These are phyloP conservation scores for Auxenochlorella pyrenoidosa DNA, from an alignment of 139 green algal species.

Conservation along the genomic window DNA sequence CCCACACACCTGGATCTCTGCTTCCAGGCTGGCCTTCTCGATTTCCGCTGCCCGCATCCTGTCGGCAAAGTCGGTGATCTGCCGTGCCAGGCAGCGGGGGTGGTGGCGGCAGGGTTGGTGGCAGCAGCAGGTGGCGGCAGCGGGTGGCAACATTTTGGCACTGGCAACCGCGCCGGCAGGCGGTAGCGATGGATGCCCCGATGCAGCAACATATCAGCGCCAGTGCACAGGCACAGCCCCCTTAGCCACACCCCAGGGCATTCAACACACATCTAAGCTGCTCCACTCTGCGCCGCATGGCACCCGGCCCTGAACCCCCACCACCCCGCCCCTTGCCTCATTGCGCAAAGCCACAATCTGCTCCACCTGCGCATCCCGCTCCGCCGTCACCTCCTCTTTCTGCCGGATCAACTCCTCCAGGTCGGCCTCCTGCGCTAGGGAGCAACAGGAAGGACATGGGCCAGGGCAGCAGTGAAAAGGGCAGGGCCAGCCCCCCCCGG, in stretches of 20 bases:
- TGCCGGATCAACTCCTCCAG: constrained; percentile 82
- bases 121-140: too few species aligned
- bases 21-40: constrained; percentile 72
- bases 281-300: not conserved
- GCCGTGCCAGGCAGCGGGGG: not conserved
- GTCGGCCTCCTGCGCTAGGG: constrained; percentile 79
- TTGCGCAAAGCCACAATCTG: constrained; percentile 66
- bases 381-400: constrained; percentile 83
- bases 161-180: too few species aligned
- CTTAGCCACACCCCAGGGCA: too few species aligned
- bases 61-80: constrained; percentile 71
- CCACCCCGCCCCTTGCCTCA: constrained; percentile 36
- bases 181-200: too few species aligned
- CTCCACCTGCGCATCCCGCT: constrained; percentile 79
- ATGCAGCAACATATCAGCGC: too few species aligned
- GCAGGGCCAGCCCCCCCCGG: too few species aligned
- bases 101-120: not conserved
- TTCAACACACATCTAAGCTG: too few species aligned
- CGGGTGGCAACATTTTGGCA: too few species aligned
- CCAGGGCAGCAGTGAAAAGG: too few species aligned
- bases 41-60: constrained; percentile 73
- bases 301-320: not conserved
- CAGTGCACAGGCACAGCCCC: too few species aligned
- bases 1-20: constrained; percentile 55
- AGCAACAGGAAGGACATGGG: too few species aligned